Base-by-base conservation (phyloP, 1,284 basidiomycete genomes). In the Trametes versicolor region DNA sequence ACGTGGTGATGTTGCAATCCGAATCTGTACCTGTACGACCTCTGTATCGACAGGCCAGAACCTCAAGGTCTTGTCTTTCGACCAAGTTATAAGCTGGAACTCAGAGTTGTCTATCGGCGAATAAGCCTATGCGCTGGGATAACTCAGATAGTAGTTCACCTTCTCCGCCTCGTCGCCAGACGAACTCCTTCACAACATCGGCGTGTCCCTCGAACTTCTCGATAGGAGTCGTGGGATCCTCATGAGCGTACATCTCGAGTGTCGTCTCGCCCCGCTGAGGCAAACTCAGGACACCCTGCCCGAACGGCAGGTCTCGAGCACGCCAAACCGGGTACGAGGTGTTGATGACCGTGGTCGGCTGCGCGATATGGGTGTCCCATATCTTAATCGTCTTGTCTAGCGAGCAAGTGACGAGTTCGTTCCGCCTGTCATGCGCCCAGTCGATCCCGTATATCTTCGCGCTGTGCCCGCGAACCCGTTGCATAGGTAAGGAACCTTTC, bases 131-230 rank as follows among this genome's bases (percentile, higher is more conserved):
- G 17, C 19, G 2, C 47, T 27, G 23, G 49, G 32, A 15, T 15
- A 4, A 3, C 19, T 23, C 32, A 23, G 15, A 25, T 6, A 27
- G 5, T 19, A 8, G 9, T 21, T 41, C 39, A 89, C 88, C 86
- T 69, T 79, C 72, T 23, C 81, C 83, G 17, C 87, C 86, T 69
- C 86, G 88, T 63, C 98, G 83, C 96, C 98, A 99, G 1, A 99
- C 96, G 74, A 98, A 99, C 79, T 99, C 97, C 73, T 98, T 98
- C 41, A 99, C 97, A 5, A 96, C 94, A 72, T 98, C 96, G 0
- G 88, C 86, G 76, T 98, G 96, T 0, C 96, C 97, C 68, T 93
- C 92, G 70, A 98, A 98, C 3, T 84, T 82, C 64, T 93, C 88
- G 9, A 96, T 87, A 0, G 92, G 89, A 9, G 74, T 75, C 47